phyloP scores from a whole-genome alignment of 257 asterid genomes.

The Echium plantagineum region DNA sequence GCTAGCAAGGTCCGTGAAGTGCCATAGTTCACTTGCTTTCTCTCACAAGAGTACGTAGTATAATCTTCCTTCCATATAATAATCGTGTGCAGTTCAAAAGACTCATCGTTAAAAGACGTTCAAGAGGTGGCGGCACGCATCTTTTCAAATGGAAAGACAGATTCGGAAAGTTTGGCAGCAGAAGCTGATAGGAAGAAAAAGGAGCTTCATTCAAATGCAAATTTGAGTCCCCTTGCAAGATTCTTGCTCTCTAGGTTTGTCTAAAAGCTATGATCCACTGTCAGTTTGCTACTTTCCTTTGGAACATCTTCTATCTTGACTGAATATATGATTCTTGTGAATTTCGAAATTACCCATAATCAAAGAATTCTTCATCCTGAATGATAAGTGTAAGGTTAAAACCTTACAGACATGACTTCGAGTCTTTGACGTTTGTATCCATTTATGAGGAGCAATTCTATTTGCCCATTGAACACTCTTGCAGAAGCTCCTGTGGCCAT shows the following conservation, averaged over 20 bases:
- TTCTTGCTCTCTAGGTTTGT: conserved; percentile 97
- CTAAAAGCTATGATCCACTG: not conserved
- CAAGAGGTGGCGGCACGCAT: conserved; percentile 66
- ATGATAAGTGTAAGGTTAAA: too few relatives aligned
- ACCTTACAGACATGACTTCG: too few relatives aligned
- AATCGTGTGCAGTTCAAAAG: conserved; percentile 58
- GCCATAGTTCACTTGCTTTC: conserved; percentile 9
- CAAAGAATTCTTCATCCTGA: too few relatives aligned
- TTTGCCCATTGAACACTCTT: not conserved
- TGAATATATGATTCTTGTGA: too few relatives aligned
- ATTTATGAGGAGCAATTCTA: not conserved
- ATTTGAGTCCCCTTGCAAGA: conserved; percentile 93
- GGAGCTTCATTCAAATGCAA: conserved; percentile 63
- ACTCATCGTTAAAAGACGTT: conserved; percentile 66
- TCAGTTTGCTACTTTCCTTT: too few relatives aligned
- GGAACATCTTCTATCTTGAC: too few relatives aligned
- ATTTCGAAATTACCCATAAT: too few relatives aligned
- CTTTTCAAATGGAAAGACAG: conserved; percentile 51
- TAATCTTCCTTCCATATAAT: not conserved
- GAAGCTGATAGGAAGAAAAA: conserved; percentile 64
- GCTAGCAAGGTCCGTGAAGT: conserved; percentile 51
- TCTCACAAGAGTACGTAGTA: not conserved
- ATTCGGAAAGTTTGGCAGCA: conserved; percentile 33
- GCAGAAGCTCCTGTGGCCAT: not conserved
- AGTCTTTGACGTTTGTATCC: too few relatives aligned